phyloP scores from a whole-genome alignment of 441 rosid species.

The Jatropha podagrica region DNA sequence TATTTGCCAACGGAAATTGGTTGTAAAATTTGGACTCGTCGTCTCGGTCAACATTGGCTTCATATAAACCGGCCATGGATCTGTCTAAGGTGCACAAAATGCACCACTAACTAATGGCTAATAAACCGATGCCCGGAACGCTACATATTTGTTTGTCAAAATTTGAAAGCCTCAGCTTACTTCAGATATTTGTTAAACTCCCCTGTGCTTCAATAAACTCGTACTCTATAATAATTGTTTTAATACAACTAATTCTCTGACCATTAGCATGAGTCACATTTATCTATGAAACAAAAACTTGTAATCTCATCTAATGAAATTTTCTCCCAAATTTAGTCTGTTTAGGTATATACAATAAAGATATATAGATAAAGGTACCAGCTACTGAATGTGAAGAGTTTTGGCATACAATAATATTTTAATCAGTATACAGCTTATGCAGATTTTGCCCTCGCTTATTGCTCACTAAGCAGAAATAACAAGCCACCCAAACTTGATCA shows the following conservation, averaged over 20 bases:
- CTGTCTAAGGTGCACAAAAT: background rate
- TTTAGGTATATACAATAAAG: background rate
- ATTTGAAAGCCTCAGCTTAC: background rate
- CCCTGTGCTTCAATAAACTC: background rate
- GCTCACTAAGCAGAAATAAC: background rate
- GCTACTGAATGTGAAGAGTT: background rate
- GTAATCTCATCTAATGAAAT: background rate
- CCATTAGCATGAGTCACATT: background rate
- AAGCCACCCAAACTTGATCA: background rate
- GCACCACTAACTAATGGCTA: background rate
- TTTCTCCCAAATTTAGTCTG: background rate
- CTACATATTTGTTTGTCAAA: background rate
- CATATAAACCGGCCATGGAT: no score
- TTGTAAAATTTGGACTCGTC: no score
- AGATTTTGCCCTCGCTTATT: background rate
- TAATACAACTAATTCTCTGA: background rate
- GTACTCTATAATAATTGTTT: background rate
- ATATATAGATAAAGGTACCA: background rate
- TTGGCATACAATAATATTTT: background rate
- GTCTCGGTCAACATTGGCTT: background rate
- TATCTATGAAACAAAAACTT: background rate
- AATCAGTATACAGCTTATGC: background rate
- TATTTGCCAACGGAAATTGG: background rate
- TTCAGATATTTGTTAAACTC: background rate
- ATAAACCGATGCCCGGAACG: background rate